Evolutionary conservation across 2,329 filamentous ascomycete species (phyloP), one percentile per base, ranked within the genome.

Genomic region (Trichothecium sympodiale): DNA sequence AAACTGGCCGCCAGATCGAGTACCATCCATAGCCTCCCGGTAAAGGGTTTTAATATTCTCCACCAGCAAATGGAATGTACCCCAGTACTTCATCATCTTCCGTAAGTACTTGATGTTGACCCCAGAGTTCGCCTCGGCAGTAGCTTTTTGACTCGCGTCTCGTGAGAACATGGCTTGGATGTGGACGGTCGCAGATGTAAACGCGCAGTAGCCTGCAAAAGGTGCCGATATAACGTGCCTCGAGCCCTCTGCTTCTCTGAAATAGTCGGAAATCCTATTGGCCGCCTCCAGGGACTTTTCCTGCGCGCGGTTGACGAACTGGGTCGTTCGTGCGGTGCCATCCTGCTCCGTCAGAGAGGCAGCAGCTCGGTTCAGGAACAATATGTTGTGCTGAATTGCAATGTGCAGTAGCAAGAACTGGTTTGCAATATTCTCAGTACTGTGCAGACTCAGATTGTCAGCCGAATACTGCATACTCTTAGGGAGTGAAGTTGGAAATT

Each of bases 11-110:
- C 83, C 84, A 45, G 77, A 74, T 36, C 80, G 69, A 20, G 80
- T 77, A n/a, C 81, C 80, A 54, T 95, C 87, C 13, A 87, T 80
- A 46, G 87, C 89, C 33, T 78, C 75, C 35, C 83, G 77, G 53
- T 94, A 98, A 41, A 93, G 77, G 37, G 89, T 83, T 40, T 91
- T 87, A 26, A 95, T 70, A 49, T 89, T 91, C 53, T 96, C 88
- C 1, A 86, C 81, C 73, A 96, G 88, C 62, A 87, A 95, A 54
- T 94, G 85, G 53, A 96, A 95, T 82, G 95, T 94, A 41, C 89
- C 91, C 91, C 91, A 98, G 50, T 91, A 88, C 41, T 84, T 84
- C 65, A 94, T 95, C 84, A 96, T 94, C 58, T 85, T 91, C 37
- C 82, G 81, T 31, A 98, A 62, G 49, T 91, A 96, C 50, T 82